Conservation (phyloP, 1,139 yeast genomes). For the Arxiozyma heterogenica region DNA sequence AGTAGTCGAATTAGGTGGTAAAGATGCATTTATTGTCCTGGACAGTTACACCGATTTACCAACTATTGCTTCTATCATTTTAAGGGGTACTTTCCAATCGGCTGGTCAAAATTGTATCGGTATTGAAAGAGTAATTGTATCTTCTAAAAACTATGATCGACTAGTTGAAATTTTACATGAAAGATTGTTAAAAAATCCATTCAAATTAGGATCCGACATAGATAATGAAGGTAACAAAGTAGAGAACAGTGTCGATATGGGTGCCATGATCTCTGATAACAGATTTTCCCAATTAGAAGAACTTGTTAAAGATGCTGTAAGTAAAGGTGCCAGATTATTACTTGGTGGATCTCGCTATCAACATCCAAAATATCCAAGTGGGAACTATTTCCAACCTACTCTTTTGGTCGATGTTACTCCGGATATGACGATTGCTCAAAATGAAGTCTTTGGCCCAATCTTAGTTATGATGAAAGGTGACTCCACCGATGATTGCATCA, state of each 20-base stretch:
- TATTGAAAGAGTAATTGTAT: conserved; percentile 81
- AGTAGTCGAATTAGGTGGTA: conserved; percentile 92
- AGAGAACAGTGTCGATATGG: conserved; percentile 82
- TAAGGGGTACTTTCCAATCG: conserved; percentile 94
- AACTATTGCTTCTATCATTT: conserved; percentile 66
- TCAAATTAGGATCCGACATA: conserved; percentile 82
- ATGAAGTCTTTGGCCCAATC: conserved; percentile 92
- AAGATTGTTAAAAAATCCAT: conserved; percentile 41
- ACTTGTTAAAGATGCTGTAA: conserved; percentile 63
- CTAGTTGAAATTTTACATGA: conserved; percentile 48
- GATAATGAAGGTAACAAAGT: conserved; percentile 43
- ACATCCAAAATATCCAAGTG: conserved; percentile 92
- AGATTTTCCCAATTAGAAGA: conserved; percentile 60
- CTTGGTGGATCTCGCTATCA: conserved; percentile 69
- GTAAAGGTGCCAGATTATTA: conserved; percentile 68
- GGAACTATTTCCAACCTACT: conserved; percentile 88
- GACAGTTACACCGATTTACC: conserved; percentile 52
- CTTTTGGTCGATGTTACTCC: conserved; percentile 71
- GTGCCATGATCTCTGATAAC: conserved; percentile 80
- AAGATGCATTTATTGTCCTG: conserved; percentile 78
- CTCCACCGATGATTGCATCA: conserved; percentile 56
- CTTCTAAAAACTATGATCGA: conserved; percentile 54
- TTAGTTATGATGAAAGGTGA: conserved; percentile 68
- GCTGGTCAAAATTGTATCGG: conserved; percentile 98
- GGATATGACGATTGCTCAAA: conserved; percentile 69